Base-by-base conservation (phyloP, 148 eudicot species). In the Pharnaceum exiguum region DNA sequence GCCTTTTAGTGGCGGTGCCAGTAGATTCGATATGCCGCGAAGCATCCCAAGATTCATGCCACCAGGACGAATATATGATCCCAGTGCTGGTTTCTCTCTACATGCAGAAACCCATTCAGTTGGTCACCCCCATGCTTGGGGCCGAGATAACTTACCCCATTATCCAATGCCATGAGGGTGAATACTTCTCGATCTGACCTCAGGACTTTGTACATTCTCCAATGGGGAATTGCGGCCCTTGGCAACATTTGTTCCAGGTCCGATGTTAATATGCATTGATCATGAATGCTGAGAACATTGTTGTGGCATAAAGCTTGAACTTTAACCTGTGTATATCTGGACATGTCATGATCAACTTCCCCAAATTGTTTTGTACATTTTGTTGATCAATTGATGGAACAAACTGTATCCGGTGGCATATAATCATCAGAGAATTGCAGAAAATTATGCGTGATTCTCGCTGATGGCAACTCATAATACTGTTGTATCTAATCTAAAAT, bases 1-100 rank as follows among this genome's bases (percentile, higher is more conserved):
- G 62, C 67, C 62, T 32, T 39, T 50, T 19, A 32, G 33, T 40
- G 32, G 21, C 24, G 31, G 42, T 21, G 27, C 37, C 15, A 62
- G 67, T 35, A 69, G 67, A 62, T 46, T 69, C 26, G 73, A 69
- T 29, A 29, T 67, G 31, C 60, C 57, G 38, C 54, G 73, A 55
- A 62, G 37, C 62, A 35, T 69, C 62, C 62, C 67, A 25, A 48
- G 73, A 39, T 55, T 46, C 37, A 42, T 57, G 37, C 50, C 67
- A 15, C 40, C 56, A 6, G 56, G 62, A 48, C 57, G 30, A 62
- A 62, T 55, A 13, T 69, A 62, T 33, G 67, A 55, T 2, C 62
- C 67, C n/a, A 60, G 33, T 55, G 50, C 49, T 12, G 31, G 61
- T 46, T 46, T 69, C 67, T 39, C 73, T 24, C 35, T 21, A 51